Conservation (phyloP, 371 early-diverging fungal species). For the Parasitella parasitica region DNA sequence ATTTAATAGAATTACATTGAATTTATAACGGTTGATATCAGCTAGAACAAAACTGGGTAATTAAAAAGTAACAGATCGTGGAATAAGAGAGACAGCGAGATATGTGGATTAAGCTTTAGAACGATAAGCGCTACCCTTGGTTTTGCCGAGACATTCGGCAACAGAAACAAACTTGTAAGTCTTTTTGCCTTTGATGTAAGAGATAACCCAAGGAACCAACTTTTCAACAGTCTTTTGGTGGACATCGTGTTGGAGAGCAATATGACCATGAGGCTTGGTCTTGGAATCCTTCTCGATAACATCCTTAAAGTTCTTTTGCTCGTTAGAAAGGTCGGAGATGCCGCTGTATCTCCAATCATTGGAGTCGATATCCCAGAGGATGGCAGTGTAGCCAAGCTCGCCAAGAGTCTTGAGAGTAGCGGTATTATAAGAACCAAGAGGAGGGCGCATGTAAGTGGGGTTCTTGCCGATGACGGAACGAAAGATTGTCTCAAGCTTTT, state of each 20-base stretch:
- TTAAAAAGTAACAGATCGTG: not conserved
- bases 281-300: slow-evolving; percentile 24
- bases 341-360: slow-evolving; percentile 28
- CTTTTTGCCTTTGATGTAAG: slow-evolving; percentile 38
- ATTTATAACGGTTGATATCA: not conserved
- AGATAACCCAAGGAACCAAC: slow-evolving; percentile 41
- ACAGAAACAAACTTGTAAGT: slow-evolving; percentile 45
- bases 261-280: slow-evolving; percentile 26
- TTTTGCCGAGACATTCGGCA: slow-evolving; percentile 42
- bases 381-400: slow-evolving; percentile 19
- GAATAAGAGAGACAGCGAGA: not conserved
- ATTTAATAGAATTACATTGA: not conserved
- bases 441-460: slow-evolving; percentile 31
- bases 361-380: slow-evolving; percentile 33
- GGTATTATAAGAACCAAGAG: slow-evolving; percentile 19
- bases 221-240: slow-evolving; percentile 45
- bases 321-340: slow-evolving; percentile 3
- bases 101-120: slow-evolving; percentile 4
- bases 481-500: slow-evolving; percentile 25
- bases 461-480: slow-evolving; percentile 21
- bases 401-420: slow-evolving; percentile 22
- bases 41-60: not conserved
- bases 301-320: slow-evolving; percentile 16
- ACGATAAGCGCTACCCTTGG: slow-evolving; percentile 26
- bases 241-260: slow-evolving; percentile 41